These are phyloP conservation scores for Ganoderma resinaceum DNA, from an alignment of 1,284 basidiomycete species.

Conservation along the genomic window DNA sequence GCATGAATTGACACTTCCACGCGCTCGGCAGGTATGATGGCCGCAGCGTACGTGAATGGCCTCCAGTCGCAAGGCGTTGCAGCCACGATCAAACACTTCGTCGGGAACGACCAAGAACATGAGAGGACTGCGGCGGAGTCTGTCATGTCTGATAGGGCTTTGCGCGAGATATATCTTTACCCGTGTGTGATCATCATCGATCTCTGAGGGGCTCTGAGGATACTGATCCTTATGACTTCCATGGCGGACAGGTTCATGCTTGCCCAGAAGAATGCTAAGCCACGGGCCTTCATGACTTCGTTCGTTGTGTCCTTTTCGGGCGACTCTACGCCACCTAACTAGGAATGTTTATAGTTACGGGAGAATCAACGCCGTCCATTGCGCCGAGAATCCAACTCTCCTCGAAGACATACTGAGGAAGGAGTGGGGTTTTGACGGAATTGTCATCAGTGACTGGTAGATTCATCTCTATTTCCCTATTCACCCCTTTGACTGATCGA, in stretches of 20 bases:
- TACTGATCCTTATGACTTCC: not conserved
- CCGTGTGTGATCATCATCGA: slow-evolving; percentile 52
- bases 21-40: slow-evolving; percentile 52
- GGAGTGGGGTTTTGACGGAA: slow-evolving; percentile 73
- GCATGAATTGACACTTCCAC: slow-evolving; percentile 1
- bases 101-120: slow-evolving; percentile 72
- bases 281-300: slow-evolving; percentile 72
- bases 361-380: slow-evolving; percentile 67
- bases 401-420: slow-evolving; percentile 65
- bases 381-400: slow-evolving; percentile 63
- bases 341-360: slow-evolving; percentile 56
- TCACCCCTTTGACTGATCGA: slow-evolving; percentile 14
- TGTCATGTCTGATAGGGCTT: slow-evolving; percentile 65
- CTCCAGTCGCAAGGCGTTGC: slow-evolving; percentile 70
- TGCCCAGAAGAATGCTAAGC: slow-evolving; percentile 64
- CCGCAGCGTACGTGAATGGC: slow-evolving; percentile 71
- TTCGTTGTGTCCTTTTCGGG: slow-evolving; percentile 35
- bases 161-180: slow-evolving; percentile 76
- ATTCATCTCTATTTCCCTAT: slow-evolving; percentile 15
- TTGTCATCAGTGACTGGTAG: slow-evolving; percentile 74
- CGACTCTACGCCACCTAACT: slow-evolving; percentile 1
- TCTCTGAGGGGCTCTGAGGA: not conserved
- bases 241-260: slow-evolving; percentile 63
- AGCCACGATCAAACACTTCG: slow-evolving; percentile 58
- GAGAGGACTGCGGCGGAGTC: slow-evolving; percentile 69